These are phyloP conservation scores for Gardenia jasminoides DNA, from an alignment of 257 asterid species.

Conservation along the genomic window DNA sequence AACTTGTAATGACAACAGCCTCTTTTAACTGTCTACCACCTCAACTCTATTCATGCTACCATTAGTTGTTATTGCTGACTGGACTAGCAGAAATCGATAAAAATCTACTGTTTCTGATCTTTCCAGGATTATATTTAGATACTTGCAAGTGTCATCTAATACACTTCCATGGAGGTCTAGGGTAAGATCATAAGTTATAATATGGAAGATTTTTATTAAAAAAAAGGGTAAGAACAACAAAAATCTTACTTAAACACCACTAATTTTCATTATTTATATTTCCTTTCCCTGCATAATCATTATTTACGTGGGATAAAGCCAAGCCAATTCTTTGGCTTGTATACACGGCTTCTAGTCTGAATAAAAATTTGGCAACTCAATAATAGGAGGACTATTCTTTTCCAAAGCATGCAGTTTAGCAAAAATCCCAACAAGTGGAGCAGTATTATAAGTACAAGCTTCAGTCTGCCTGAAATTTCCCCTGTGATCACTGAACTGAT, in stretches of 20 bases:
- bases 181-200: no score
- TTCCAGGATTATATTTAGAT: no score
- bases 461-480: conserved; percentile 72
- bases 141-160: no score
- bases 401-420: conserved; percentile 45
- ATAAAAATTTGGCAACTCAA: conserved; percentile 17
- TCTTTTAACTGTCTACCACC: no score
- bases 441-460: conserved; percentile 78
- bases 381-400: conserved; percentile 9
- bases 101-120: no score
- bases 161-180: no score
- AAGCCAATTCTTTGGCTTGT: neutral
- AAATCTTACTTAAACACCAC: neutral
- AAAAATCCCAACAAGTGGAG: conserved; percentile 71
- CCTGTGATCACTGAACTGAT: conserved; percentile 50
- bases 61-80: no score
- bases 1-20: no score
- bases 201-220: no score
- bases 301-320: neutral
- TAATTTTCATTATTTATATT: neutral
- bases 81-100: no score
- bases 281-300: neutral
- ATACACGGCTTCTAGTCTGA: conserved; percentile 10
- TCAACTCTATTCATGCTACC: no score
- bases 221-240: neutral